Evolutionary conservation across 257 asterid genomes (phyloP), one percentile per base, ranked within the genome.

Genomic region (Verbena officinalis): DNA sequence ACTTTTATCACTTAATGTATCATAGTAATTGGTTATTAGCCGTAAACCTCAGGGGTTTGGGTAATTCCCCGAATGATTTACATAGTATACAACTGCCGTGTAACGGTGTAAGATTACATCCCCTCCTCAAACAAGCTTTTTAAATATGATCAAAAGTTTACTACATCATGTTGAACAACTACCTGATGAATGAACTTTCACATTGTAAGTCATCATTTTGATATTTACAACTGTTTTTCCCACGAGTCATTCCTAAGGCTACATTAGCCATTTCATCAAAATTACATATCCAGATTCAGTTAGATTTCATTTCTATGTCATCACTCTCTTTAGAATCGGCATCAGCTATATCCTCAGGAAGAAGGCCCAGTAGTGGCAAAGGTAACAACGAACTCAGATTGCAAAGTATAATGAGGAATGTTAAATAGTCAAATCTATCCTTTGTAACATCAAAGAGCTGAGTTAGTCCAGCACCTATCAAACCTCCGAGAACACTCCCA

Each of bases 381-480:
- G 99, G 96, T 56, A 94, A 69, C 71, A 94, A 79, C 22, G 99
- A 94, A 69, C 92, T 87, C 59, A 94, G 95, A 74, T 88, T 94
- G 95, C 99, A 94, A n/a, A 94, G 81, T 56, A 90, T 70, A 9
- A 94, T 90, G 60, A 94, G 87, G 55, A 56, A 64, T 40, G 92
- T 82, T 78, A 94, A 67, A 68, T 90, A 75, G 70, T 90, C 86
- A 23, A 90, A 94, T 34, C 71, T 77, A 73, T 94, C 97, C 83
- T 74, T 90, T 1, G 97, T 94, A 67, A 94, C 83, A 21, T 97
- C 97, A 34, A 94, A 84, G 58, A 88, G 66, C 79, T 83, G 80
- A 62, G 97, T 94, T 39, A 94, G 80, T 49, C 95, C 99, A 14
- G 96, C 99, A 57, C 99, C 99, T 14, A 94, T 83, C 48, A 94